Evolutionary conservation across 768 basidiomycete species (phyloP), one percentile per base, ranked within the genome.

Genomic region (Phylloporus arenicola): DNA sequence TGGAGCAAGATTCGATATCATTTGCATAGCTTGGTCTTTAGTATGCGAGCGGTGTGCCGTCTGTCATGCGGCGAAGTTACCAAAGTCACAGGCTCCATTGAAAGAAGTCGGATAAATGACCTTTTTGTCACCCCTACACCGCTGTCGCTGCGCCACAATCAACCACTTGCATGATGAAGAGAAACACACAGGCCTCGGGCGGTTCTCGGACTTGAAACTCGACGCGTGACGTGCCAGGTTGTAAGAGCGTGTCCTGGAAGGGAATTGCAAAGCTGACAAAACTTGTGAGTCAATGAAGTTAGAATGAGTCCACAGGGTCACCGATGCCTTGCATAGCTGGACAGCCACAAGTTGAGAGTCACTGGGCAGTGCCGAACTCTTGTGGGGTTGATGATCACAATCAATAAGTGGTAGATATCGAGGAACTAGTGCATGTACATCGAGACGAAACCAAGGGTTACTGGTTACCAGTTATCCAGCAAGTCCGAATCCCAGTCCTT

Each of bases 11-110:
- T 22, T 31, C 20, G 14, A 35, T 40, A 42, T 48, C 22, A 35
- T 19, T 29, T 14, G 43, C 39, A 47, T 45, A 44, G 38, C 51
- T 46, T 41, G n/a, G 13, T 31, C 14, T 22, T 39, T 13, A 39
- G 44, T 9, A 33, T 40, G 10, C 17, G 51, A 13, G 51, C 60
- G 44, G 48, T 62, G 51, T 29, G 5, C 17, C 41, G 52, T 48
- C 19, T 37, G 25, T 45, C 30, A 52, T 20, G 16, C n/a, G 29
- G 25, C 25, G 9, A n/a, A n/a, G 22, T 27, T 25, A 25, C 24
- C 17, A 30, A 22, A 14, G 30, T 31, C 29, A 20, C 43, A 34
- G 40, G 16, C 27, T 13, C 30, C 6, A 6, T 14, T 14, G 3
- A 16, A 33, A 34, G 13, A 41, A 17, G 19, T 5, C 29, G 38